Base-by-base conservation (phyloP, 1,284 basidiomycete species). In the Cryptococcus hybrid region DNA sequence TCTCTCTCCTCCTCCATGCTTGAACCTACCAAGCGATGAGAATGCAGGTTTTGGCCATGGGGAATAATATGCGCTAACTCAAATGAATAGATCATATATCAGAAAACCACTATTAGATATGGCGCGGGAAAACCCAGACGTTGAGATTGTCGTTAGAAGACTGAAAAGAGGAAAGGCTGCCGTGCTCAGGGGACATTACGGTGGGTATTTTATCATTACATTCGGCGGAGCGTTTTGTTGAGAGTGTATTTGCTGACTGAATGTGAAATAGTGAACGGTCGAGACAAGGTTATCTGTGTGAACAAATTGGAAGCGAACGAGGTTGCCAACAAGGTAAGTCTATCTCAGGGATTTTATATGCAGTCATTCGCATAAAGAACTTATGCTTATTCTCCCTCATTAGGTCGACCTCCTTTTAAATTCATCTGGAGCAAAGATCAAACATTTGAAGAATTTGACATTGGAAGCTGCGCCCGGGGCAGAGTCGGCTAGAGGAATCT, bases 261-360 rank as follows among this genome's bases (percentile, higher is more conserved):
- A 8, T 47, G 3, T 11, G 13, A 6, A 30, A 18, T 60, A 80
- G 80, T 76, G 53, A 80, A 80, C 59, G 78, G 79, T 37, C 68
- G 79, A 47, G 78, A 79, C 59, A 81, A 81, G 63, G 79, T 79
- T 55, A 79, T 81, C 55, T 80, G 78, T 65, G 77, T 80, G 39
- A 78, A 79, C 62, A 67, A 65, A 40, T 59, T 81, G 52, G 73
- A 76, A 43, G 65, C 70, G 8, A 66, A 71, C 52, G 67, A 76
- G 46, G 75, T 81, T 37, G 64, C 59, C n/a, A 65, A 71, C 51
- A 81, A 81, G 62, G 73, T 77, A 15, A 56, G 69, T 42, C 34
- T 9, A 30, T 24, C 7, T 12, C 5, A 12, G 24, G n/a, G 9
- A 42, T 36, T 36, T n/a, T 13, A 7, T 34, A 34, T 36, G 8